Conservation (phyloP, 1,139 yeast genomes). For the Pichia sp. region DNA sequence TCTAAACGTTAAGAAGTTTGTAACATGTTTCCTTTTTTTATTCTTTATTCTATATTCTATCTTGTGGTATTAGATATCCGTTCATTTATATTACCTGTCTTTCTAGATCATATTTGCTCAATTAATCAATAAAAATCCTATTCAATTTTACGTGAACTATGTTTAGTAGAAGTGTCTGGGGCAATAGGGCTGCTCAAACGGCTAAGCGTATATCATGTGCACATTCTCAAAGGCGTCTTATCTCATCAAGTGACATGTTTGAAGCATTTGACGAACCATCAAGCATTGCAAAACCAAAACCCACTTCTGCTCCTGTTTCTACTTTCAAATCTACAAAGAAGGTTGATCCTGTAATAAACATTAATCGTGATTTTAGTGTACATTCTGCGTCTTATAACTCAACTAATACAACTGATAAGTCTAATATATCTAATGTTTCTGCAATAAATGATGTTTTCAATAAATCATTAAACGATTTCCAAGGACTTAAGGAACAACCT, state of each 20-base stretch:
- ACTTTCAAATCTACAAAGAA: background rate
- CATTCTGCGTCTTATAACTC: constrained; percentile 1
- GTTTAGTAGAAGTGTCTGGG: background rate
- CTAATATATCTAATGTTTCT: constrained; percentile 1
- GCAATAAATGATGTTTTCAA: constrained; percentile 16
- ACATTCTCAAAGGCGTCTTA: constrained; percentile 5
- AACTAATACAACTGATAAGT: background rate
- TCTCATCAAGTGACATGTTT: constrained; percentile 17
- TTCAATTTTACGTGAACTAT: background rate
- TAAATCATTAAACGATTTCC: constrained; percentile 22
- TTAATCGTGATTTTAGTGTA: constrained; percentile 13
- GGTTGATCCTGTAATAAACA: constrained; percentile 24
- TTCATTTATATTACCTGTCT: no score
- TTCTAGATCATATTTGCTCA: no score
- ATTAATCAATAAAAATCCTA: no score
- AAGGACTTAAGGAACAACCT: background rate
- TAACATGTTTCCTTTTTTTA: no score
- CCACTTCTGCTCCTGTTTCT: background rate
- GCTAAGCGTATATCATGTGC: background rate
- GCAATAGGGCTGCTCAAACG: background rate
- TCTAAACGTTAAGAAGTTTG: no score
- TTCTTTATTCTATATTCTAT: no score
- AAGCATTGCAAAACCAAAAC: background rate
- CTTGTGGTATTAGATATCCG: no score
- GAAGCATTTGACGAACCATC: constrained; percentile 13